phyloP scores from a whole-genome alignment of 2,329 filamentous ascomycete genomes.

The Mycocentrospora acerina region DNA sequence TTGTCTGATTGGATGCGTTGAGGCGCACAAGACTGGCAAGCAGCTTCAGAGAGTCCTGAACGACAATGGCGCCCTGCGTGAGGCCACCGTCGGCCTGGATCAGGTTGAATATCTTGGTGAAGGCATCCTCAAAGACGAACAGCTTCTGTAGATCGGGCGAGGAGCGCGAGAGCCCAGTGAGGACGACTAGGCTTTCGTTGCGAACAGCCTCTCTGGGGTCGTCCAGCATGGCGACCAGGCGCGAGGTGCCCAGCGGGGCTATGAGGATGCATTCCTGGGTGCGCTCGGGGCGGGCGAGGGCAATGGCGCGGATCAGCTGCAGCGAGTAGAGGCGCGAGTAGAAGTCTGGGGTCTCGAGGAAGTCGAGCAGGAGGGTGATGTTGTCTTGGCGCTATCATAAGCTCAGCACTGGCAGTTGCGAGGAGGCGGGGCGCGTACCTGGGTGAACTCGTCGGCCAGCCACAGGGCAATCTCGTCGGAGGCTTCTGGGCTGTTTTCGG shows the following conservation, averaged over 20 bases:
- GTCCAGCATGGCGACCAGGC: constrained; percentile 80
- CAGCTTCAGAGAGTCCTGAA: constrained; percentile 91
- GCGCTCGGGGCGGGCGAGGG: constrained; percentile 80
- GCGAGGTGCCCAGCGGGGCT: constrained; percentile 83
- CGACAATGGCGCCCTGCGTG: constrained; percentile 76
- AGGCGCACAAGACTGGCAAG: constrained; percentile 84
- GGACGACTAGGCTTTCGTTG: constrained; percentile 78
- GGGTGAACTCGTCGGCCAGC: constrained; percentile 97
- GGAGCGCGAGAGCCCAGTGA: constrained; percentile 83
- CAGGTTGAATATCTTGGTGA: constrained; percentile 80
- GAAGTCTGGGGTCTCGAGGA: constrained; percentile 84
- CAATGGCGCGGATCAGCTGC: constrained; percentile 84
- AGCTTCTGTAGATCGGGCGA: constrained; percentile 91
- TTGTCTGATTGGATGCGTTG: constrained; percentile 88
- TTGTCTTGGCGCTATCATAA: constrained; percentile 82
- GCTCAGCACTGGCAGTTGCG: constrained; percentile 49
- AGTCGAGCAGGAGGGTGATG: constrained; percentile 83
- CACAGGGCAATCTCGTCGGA: constrained; percentile 95
- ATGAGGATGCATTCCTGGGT: constrained; percentile 93
- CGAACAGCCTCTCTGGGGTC: constrained; percentile 84
- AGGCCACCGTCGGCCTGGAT: constrained; percentile 81
- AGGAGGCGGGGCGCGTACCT: constrained; percentile 54
- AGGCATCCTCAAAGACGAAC: constrained; percentile 92
- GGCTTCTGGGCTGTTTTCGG: constrained; percentile 72
- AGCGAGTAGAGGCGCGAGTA: constrained; percentile 89